Percentiles rank a stretch among this genome's conserved stretches.
phyloP scores from a whole-genome alignment of 2,329 filamentous ascomycete species.

The Xylariaceae sp. region DNA sequence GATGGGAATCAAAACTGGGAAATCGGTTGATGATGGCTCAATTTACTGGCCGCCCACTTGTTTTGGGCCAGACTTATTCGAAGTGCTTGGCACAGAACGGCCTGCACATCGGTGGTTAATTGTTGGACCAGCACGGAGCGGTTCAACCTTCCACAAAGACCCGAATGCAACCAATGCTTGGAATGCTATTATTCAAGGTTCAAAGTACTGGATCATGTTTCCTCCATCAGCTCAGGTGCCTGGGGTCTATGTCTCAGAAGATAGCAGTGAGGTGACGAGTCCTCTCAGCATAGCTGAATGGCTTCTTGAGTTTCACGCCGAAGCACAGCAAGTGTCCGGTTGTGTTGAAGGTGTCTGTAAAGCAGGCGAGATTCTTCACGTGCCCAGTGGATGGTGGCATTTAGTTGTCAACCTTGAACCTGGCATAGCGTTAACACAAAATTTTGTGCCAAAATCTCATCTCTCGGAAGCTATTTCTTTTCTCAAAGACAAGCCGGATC shows the following conservation, averaged over 20 bases:
- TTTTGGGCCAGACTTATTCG: conserved; percentile 84
- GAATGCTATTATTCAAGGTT: conserved; percentile 87
- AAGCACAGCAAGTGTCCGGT: conserved; percentile 70
- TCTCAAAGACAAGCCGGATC: conserved; percentile 73
- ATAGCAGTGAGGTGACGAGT: conserved; percentile 89
- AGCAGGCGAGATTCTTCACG: conserved; percentile 83
- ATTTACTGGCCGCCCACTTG: conserved; percentile 78
- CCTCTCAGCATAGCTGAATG: conserved; percentile 97
- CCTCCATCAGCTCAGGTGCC: conserved; percentile 74
- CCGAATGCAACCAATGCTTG: conserved; percentile 74
- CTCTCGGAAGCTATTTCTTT: conserved; percentile 75
- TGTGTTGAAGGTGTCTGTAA: conserved; percentile 83
- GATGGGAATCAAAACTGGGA: conserved; percentile 66
- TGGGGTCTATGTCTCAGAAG: conserved; percentile 83
- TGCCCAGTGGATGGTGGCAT: conserved; percentile 96
- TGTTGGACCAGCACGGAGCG: conserved; percentile 79
- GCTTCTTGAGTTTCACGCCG: conserved; percentile 82
- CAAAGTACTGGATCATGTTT: conserved; percentile 99
- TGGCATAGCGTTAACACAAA: conserved; percentile 88
- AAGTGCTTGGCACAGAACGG: conserved; percentile 69
- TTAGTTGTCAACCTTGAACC: conserved; percentile 84
- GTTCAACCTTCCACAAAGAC: conserved; percentile 91
- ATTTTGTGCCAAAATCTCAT: conserved; percentile 80
- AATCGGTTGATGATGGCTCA: conserved; percentile 35
- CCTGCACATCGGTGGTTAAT: conserved; percentile 93